These are phyloP conservation scores for Chrysophaeum taylorii DNA, from an alignment of 352 stramenopile species.

Conservation along the genomic window DNA sequence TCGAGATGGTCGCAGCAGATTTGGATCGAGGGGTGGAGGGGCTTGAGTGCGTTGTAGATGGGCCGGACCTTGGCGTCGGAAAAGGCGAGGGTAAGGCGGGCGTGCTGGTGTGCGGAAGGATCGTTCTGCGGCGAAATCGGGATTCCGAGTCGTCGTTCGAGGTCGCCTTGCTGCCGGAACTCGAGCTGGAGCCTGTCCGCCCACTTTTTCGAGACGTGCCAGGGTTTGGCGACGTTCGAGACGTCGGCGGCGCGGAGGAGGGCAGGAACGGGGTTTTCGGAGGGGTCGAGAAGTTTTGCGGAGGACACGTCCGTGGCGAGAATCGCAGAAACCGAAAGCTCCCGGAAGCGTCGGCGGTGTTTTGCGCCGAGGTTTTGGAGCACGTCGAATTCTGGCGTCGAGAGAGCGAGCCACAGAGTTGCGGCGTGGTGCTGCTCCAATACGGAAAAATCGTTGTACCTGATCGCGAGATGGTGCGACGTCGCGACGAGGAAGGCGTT, in stretches of 20 bases:
- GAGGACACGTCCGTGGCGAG: conserved; percentile 40
- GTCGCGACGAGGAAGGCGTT: conserved; percentile 76
- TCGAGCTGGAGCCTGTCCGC: conserved; percentile 23
- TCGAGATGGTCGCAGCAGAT: too few relatives aligned
- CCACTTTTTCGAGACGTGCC: conserved; percentile 18
- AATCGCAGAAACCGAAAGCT: conserved; percentile 23
- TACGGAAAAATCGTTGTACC: conserved; percentile 81
- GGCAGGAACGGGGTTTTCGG: conserved; percentile 5
- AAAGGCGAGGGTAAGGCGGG: too few relatives aligned
- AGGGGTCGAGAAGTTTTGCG: conserved; percentile 27
- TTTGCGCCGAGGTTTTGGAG: conserved; percentile 16
- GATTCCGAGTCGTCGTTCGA: conserved; percentile 14
- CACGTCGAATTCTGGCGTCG: conserved; percentile 17
- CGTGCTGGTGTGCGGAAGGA: too few relatives aligned
- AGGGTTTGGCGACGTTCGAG: conserved; percentile 24
- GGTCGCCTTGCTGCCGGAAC: conserved; percentile 28
- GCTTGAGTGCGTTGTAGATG: too few relatives aligned
- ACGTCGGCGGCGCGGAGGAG: conserved; percentile 25
- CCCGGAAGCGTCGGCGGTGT: conserved; percentile 15
- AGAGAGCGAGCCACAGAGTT: conserved; percentile 21
- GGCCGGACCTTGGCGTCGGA: too few relatives aligned
- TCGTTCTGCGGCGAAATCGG: too few relatives aligned
- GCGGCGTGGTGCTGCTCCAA: conserved; percentile 63
- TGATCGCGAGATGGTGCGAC: conserved; percentile 64
- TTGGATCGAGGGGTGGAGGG: too few relatives aligned